Percentiles rank a stretch among this genome's conserved stretches.
Evolutionary conservation across 2,329 filamentous ascomycete species (phyloP).

Genomic region (Neoarthrinium moseri): DNA sequence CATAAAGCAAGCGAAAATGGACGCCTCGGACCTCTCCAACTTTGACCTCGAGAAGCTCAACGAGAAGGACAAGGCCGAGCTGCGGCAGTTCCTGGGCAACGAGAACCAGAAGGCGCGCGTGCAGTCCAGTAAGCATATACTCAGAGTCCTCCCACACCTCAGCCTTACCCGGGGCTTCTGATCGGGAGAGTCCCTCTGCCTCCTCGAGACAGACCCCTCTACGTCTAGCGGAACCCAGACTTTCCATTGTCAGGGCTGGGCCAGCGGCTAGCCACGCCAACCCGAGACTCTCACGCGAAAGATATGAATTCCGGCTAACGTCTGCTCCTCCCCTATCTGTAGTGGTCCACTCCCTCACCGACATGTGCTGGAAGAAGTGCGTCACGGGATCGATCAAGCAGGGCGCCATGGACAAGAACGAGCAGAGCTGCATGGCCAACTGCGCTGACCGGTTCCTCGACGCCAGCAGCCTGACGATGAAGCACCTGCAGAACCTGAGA

Average conservation of each 20-base stretch:
- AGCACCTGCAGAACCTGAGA: conserved; percentile 70
- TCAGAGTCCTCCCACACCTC: too few species aligned
- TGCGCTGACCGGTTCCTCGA: conserved; percentile 95
- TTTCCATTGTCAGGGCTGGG: too few species aligned
- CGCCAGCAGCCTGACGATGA: conserved; percentile 79
- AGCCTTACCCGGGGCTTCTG: too few species aligned
- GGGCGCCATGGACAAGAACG: conserved; percentile 69
- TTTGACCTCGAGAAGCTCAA: conserved; percentile 73
- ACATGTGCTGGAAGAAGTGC: conserved; percentile 95
- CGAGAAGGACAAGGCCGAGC: conserved; percentile 80
- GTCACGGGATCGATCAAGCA: conserved; percentile 71
- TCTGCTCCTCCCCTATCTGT: neutral
- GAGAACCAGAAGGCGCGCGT: conserved; percentile 81
- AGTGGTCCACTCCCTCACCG: conserved; percentile 58
- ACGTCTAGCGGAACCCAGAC: too few species aligned
- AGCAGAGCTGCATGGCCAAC: conserved; percentile 84
- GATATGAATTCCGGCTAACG: too few species aligned
- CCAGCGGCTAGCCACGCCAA: too few species aligned
- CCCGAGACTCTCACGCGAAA: too few species aligned
- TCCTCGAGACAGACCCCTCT: too few species aligned
- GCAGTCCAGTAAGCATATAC: conserved; percentile 53
- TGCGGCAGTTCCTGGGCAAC: conserved; percentile 81
- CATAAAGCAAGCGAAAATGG: conserved; percentile 21
- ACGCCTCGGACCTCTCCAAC: conserved; percentile 40
- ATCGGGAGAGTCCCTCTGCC: too few species aligned